phyloP scores from a whole-genome alignment of 2,329 filamentous ascomycete genomes.

The Botrytis squamosa region DNA sequence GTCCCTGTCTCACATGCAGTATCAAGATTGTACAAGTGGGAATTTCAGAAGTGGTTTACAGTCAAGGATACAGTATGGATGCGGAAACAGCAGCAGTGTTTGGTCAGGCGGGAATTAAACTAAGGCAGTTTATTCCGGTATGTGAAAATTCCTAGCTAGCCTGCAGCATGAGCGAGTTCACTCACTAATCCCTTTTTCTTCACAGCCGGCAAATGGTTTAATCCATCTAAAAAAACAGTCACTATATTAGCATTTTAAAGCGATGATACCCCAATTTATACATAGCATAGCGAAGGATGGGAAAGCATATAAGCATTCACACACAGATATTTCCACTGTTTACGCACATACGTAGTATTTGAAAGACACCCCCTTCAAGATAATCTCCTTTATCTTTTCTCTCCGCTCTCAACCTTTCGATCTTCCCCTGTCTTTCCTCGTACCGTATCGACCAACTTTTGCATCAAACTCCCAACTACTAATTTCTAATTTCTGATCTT shows the following conservation, averaged over 20 bases:
- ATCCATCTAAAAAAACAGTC: slow-evolving; percentile 56
- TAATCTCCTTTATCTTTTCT: neutral
- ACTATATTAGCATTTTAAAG: slow-evolving; percentile 24
- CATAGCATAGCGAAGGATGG: neutral
- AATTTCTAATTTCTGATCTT: no score
- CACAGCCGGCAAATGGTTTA: slow-evolving; percentile 61
- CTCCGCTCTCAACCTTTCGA: neutral
- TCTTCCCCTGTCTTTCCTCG: neutral
- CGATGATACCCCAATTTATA: slow-evolving; percentile 2
- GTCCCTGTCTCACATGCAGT: slow-evolving; percentile 93
- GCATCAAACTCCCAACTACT: no score
- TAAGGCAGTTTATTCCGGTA: slow-evolving; percentile 87
- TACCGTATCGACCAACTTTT: neutral
- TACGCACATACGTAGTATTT: neutral
- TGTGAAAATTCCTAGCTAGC: slow-evolving; percentile 40
- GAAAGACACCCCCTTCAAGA: neutral
- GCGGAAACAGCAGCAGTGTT: slow-evolving; percentile 79
- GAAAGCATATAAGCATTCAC: neutral
- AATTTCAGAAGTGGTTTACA: slow-evolving; percentile 93
- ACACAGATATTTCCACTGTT: neutral
- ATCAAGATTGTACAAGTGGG: slow-evolving; percentile 98
- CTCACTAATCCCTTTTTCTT: slow-evolving; percentile 11
- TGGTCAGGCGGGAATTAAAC: slow-evolving; percentile 73
- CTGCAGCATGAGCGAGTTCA: neutral
- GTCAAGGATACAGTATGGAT: slow-evolving; percentile 93